Evolutionary conservation across 164 flowering plant genomes (phyloP).

Genomic region (Paratinospora sagittata): DNA sequence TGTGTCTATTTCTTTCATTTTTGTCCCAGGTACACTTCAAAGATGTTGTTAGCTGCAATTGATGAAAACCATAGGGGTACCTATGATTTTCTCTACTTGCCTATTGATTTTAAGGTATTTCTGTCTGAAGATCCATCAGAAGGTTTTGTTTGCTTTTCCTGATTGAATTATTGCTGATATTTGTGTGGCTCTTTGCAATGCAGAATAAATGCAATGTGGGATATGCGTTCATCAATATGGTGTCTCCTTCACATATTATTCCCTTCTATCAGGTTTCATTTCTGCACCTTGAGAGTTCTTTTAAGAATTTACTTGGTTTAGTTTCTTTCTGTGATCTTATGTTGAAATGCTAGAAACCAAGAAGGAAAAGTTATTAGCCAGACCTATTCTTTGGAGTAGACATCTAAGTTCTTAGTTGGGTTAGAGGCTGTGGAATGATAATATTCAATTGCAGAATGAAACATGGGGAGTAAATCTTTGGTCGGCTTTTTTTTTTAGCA

Average conservation of each 20-base stretch:
- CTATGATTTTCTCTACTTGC: constrained; percentile 87
- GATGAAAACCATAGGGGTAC: constrained; percentile 80
- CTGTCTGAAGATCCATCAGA: background rate
- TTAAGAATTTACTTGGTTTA: background rate
- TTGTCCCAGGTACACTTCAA: constrained; percentile 60
- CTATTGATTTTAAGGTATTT: constrained; percentile 94
- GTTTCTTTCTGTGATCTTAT: background rate
- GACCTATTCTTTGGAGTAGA: background rate
- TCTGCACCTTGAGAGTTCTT: background rate
- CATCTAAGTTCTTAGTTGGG: background rate
- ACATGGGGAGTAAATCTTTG: background rate
- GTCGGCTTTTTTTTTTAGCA: too few species aligned
- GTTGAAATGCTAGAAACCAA: background rate
- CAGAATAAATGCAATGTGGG: constrained; percentile 99
- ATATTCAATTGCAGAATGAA: too few species aligned
- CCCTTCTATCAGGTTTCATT: constrained; percentile 69
- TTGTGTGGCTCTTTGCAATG: constrained; percentile 20
- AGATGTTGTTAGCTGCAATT: constrained; percentile 85
- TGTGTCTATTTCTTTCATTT: constrained; percentile 10
- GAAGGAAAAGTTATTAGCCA: background rate
- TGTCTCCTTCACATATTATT: constrained; percentile 72
- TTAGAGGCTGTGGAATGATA: background rate
- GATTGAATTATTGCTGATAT: constrained; percentile 16
- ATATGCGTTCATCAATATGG: constrained; percentile 95
- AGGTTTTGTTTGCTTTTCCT: background rate